Evolutionary conservation across 176 grass and related monocot species (phyloP), one percentile per base, ranked within the genome.

Genomic region (Raddia guianensis): DNA sequence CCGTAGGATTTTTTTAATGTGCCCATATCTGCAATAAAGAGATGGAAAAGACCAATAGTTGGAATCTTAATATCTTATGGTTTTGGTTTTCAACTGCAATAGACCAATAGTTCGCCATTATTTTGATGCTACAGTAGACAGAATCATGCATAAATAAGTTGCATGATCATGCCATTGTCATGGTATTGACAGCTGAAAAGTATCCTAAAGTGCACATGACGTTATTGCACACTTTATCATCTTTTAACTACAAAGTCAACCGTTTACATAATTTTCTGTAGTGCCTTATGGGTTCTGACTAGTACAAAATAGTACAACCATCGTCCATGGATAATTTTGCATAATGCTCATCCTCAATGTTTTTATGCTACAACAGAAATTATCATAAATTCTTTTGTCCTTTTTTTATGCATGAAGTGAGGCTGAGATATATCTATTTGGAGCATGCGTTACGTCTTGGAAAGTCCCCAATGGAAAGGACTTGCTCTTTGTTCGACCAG

Each of bases 361-460:
- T 72, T n/a, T 66, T 75, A 64, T 74, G 2, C 27, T 16, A 34
- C 35, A 58, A n/a, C 4, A 34, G 21, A 75, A 67, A 8, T 50
- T 48, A 4, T 49, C 19, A 40, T 63, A 20, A 6, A 8, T 14
- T 71, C 63, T 8, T 7, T 62, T 56, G 70, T 63, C 14, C 12
- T 21, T 52, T 70, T 77, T 7, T 57, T 77, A 52, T 83, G 20
- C 59, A 18, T 89, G 81, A 84, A 98, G 95, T 81, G 92, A 91
- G 86, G 92, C 95, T 69, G 90, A 98, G 67, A 87, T 98, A 74
- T 98, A 98, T 84, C 84, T 98, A 2, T 95, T 95, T 60, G 95
- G 92, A 65, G 95, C 83, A 32, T 98, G 95, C 0, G 72, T 93
- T 65, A 95, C 95, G 43, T 95, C 95, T 86, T 93, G 90, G 88